Conservation (phyloP, 768 basidiomycete genomes). For the Coprinopsis strossmayeri region DNA sequence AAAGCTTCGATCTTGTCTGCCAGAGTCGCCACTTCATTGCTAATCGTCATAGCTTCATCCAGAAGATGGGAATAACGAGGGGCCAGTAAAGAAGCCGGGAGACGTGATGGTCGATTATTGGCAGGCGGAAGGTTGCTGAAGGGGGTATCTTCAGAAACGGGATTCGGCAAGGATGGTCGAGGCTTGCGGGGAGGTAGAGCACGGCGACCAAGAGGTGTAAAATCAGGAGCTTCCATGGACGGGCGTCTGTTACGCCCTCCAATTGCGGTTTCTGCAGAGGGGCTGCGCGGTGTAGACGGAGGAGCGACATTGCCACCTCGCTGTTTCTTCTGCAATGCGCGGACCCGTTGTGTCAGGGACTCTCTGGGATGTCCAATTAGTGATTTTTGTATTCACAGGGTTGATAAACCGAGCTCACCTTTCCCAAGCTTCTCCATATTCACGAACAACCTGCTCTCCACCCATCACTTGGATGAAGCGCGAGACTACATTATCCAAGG, state of each 20-base stretch:
- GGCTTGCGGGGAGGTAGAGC: conserved; percentile 21
- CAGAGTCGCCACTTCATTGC: conserved; percentile 14
- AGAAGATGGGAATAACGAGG: conserved; percentile 54
- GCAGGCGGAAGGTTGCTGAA: conserved; percentile 25
- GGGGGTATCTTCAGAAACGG: conserved; percentile 21
- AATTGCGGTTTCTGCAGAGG: neutral
- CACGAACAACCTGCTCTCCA: conserved; percentile 30
- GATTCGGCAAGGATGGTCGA: conserved; percentile 19
- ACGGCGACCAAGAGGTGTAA: conserved; percentile 36
- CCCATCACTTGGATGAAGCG: conserved; percentile 50
- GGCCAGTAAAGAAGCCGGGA: conserved; percentile 39
- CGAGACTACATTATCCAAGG: conserved; percentile 50
- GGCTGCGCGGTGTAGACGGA: conserved; percentile 35
- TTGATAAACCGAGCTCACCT: conserved; percentile 34
- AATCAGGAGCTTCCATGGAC: conserved; percentile 44
- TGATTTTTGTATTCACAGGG: neutral
- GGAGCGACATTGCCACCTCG: conserved; percentile 49
- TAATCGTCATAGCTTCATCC: conserved; percentile 45
- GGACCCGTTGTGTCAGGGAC: conserved; percentile 41
- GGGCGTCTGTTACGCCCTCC: conserved; percentile 12
- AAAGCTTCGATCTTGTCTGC: conserved; percentile 3
- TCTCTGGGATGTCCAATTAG: conserved; percentile 29
- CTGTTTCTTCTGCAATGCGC: conserved; percentile 57
- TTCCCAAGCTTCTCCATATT: conserved; percentile 49
- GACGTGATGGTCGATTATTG: conserved; percentile 14